phyloP scores from a whole-genome alignment of 306 rosid species.

The Glycine soja region DNA sequence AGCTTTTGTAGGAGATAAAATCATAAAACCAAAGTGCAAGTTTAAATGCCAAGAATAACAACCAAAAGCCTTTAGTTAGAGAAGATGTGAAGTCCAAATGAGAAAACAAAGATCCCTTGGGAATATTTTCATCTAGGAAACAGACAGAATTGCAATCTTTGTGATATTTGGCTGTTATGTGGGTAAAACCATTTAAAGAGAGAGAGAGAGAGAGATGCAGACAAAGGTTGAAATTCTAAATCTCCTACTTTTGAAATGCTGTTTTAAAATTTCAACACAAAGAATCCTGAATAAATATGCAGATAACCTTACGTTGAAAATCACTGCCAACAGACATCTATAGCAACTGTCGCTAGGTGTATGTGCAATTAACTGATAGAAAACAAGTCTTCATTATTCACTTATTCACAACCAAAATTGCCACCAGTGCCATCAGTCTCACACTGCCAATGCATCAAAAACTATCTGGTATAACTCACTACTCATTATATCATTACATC shows the following conservation, averaged over 20 bases:
- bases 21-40: slow-evolving; percentile 32
- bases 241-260: slow-evolving; percentile 16
- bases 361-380: background rate
- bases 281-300: background rate
- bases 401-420: slow-evolving; percentile 18
- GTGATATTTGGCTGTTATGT: slow-evolving; percentile 28
- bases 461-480: slow-evolving; percentile 22
- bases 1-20: slow-evolving; percentile 25
- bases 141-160: background rate
- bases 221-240: slow-evolving; percentile 13
- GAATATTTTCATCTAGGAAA: background rate
- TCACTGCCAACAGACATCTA: slow-evolving; percentile 21
- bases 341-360: background rate
- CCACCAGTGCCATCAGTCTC: slow-evolving; percentile 18
- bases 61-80: slow-evolving; percentile 24
- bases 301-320: background rate
- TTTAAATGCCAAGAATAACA: slow-evolving; percentile 36
- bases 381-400: slow-evolving; percentile 20
- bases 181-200: background rate
- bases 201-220: background rate
- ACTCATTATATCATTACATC: background rate
- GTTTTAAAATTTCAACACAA: slow-evolving; percentile 33
- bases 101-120: slow-evolving; percentile 30
- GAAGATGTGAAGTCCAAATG: slow-evolving; percentile 19
- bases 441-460: slow-evolving; percentile 21